These are phyloP conservation scores for Yamadazyma kanchanaburiensis DNA, from an alignment of 1,139 yeast species.

Conservation along the genomic window DNA sequence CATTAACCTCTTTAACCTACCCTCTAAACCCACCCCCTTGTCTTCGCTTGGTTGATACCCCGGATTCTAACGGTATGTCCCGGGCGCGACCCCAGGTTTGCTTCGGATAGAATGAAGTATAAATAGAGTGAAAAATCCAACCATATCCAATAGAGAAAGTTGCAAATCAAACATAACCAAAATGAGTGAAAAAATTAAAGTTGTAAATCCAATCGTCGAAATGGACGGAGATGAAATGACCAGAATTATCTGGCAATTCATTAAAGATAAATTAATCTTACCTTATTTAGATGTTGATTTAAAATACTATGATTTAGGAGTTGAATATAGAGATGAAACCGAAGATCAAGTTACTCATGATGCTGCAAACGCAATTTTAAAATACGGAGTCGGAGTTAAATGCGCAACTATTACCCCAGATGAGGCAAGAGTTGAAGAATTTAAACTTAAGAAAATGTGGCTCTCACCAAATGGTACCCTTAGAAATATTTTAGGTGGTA, in stretches of 20 bases:
- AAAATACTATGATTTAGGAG: slow-evolving; percentile 73
- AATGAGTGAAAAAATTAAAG: slow-evolving; percentile 46
- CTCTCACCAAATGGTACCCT: slow-evolving; percentile 83
- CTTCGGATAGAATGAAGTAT: slow-evolving; percentile 5
- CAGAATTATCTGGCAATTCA: slow-evolving; percentile 76
- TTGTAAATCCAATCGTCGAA: slow-evolving; percentile 72
- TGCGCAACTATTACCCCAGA: slow-evolving; percentile 89
- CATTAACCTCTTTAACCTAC: no score
- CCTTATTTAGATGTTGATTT: slow-evolving; percentile 73
- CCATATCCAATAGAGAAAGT: slow-evolving; percentile 2
- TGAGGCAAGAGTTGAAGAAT: slow-evolving; percentile 76
- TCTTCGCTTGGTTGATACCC: no score
- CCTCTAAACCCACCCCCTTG: no score
- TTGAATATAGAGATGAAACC: slow-evolving; percentile 68
- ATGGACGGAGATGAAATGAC: slow-evolving; percentile 89
- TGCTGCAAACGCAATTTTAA: slow-evolving; percentile 71
- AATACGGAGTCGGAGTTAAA: slow-evolving; percentile 78
- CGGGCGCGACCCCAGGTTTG: slow-evolving; percentile 3
- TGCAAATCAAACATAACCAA: slow-evolving; percentile 1
- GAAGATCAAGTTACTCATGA: slow-evolving; percentile 71
- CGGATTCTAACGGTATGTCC: no score
- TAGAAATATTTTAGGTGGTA: slow-evolving; percentile 77
- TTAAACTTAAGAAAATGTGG: slow-evolving; percentile 78
- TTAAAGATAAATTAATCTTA: slow-evolving; percentile 63
- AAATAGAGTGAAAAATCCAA: slow-evolving; percentile 3